phyloP scores from a whole-genome alignment of 164 flowering plant species.

The Tinospora cordifolia region DNA sequence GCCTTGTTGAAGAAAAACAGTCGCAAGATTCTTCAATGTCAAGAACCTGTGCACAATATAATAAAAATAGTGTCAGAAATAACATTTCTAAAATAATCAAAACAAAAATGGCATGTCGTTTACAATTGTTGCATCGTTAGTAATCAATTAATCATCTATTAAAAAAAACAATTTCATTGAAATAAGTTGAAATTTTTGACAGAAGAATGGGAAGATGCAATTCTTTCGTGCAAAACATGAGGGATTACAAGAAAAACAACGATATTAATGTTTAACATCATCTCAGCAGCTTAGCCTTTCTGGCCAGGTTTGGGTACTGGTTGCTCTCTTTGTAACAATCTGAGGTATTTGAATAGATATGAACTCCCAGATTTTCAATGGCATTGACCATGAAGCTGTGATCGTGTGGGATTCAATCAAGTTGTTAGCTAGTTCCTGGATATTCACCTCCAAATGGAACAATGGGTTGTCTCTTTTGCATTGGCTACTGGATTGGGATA shows the following conservation, averaged over 20 bases:
- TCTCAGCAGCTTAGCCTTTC: not conserved
- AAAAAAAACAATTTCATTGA: not conserved
- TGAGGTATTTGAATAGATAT: too few species aligned
- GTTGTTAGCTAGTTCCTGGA: too few species aligned
- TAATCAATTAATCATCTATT: not conserved
- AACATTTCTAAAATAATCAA: not conserved
- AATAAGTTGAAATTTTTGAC: not conserved
- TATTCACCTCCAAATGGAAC: too few species aligned
- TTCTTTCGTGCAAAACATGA: not conserved
- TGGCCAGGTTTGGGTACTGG: too few species aligned
- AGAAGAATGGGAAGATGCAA: not conserved
- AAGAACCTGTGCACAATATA: slow-evolving; percentile 54
- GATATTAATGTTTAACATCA: not conserved
- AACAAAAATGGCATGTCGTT: not conserved
- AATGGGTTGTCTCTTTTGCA: too few species aligned
- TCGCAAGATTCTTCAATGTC: slow-evolving; percentile 86
- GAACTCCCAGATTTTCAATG: too few species aligned
- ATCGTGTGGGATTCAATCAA: too few species aligned
- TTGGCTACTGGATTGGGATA: too few species aligned
- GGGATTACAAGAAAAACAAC: not conserved
- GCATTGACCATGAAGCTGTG: too few species aligned
- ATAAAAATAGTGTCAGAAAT: not conserved
- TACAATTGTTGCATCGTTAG: not conserved
- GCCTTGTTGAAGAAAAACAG: slow-evolving; percentile 86
- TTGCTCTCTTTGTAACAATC: too few species aligned